These are phyloP conservation scores for Trichoderma gamsii DNA, from an alignment of 495 filamentous ascomycete species.

Conservation along the genomic window DNA sequence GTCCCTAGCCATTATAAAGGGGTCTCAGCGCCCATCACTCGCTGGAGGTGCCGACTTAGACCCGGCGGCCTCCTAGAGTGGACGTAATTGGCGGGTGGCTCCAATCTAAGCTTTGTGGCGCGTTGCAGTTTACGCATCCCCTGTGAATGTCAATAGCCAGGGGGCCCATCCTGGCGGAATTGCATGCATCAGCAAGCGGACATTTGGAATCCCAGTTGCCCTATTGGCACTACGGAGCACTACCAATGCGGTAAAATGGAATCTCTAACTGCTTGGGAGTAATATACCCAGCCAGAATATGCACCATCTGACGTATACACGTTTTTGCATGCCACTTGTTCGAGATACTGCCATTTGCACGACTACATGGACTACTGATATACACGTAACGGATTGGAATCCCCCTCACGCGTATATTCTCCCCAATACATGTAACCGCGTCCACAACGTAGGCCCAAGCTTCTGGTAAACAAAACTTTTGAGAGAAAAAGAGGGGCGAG, in stretches of 20 bases:
- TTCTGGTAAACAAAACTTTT: neutral
- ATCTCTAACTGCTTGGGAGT: neutral
- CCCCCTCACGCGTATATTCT: neutral
- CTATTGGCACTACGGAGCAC: too few species aligned
- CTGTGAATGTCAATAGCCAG: neutral
- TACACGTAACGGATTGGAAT: neutral
- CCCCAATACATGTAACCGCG: neutral
- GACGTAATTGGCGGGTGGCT: neutral
- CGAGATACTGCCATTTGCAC: too few species aligned
- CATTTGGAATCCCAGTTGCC: too few species aligned
- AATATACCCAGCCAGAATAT: neutral
- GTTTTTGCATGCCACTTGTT: too few species aligned
- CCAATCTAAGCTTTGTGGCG: conserved; percentile 3
- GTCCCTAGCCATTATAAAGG: neutral
- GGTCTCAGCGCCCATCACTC: neutral
- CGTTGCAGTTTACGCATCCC: conserved; percentile 8
- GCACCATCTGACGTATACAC: too few species aligned
- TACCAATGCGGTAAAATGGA: too few species aligned
- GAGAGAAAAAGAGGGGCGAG: neutral
- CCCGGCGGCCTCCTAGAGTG: conserved; percentile 2
- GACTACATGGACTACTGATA: neutral
- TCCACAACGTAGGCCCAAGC: neutral
- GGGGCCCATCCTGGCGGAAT: neutral
- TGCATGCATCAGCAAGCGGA: neutral
- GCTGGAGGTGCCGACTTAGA: neutral